Evolutionary conservation across 2,329 filamentous ascomycete species (phyloP), one percentile per base, ranked within the genome.

Genomic region (Aspergillus sp.): DNA sequence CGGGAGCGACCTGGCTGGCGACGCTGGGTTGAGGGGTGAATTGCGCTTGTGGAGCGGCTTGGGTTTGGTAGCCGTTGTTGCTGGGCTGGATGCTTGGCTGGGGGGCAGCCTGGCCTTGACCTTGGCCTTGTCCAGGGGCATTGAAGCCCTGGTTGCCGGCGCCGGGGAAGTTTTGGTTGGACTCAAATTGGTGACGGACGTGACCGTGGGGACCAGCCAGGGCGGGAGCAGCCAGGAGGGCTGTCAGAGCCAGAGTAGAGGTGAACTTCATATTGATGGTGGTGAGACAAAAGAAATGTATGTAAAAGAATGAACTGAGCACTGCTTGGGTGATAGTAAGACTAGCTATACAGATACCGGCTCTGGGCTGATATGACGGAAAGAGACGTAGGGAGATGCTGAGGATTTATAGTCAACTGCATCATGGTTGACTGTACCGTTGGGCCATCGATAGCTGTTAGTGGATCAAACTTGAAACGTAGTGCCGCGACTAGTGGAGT

Each of bases 141-240:
- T 36, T 17, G 41, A 21, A 45, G 1, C 19, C 41, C 12, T 45
- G 19, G 45, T 50, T 50, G n/a, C 15, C 13, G 25, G 56, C 48
- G 13, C 38, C 15, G 13, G 41, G 23, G 47, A 32, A 50, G 23
- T 32, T 28, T 10, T 30, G n/a, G 15, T 19, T 5, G 47, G 47
- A 17, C 15, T 10, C 4, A 1, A 36, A 36, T 28, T 28, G 25
- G 3, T 30, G 47, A n/a, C 25, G 55, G 17, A 36, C 30, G 25
- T 58, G 48, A 38, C 55, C 43, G 47, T 58, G 56, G 28, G 47
- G 38, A 30, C 53, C 38, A 15, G 52, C 47, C 25, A 51, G 36
- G 47, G 58, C 58, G 6, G 53, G 48, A 30, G 53, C 58, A 23
- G 58, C 47, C 25, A 52, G 38, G 8, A 58, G 15, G 48, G 56